phyloP scores from a whole-genome alignment of 495 filamentous ascomycete species.

The Glarea lozoyensis region DNA sequence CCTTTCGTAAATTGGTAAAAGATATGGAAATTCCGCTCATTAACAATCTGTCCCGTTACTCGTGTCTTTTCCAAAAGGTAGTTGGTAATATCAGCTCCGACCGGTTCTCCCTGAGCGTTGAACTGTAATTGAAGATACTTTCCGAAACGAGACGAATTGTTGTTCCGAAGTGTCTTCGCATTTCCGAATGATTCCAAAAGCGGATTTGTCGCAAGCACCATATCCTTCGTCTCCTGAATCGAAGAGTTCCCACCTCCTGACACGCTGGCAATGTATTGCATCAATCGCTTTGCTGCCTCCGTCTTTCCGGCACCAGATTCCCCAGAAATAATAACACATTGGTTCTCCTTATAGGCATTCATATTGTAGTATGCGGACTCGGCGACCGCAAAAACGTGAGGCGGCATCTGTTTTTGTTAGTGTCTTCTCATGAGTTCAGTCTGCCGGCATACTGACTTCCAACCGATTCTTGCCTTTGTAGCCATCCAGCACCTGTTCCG shows the following conservation, averaged over 20 bases:
- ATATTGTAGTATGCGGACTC: conserved; percentile 98
- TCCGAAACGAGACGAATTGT: conserved; percentile 97
- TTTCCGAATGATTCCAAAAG: conserved; percentile 97
- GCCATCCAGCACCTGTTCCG: conserved; percentile 78
- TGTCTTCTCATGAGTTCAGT: no score
- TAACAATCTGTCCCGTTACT: conserved; percentile 90
- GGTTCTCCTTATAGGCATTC: conserved; percentile 98
- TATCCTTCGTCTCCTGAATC: conserved; percentile 97
- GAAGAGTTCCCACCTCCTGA: conserved; percentile 81
- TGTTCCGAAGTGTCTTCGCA: conserved; percentile 95
- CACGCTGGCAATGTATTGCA: conserved; percentile 98
- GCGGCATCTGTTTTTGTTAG: conserved; percentile 47
- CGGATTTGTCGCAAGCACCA: conserved; percentile 97
- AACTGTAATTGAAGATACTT: conserved; percentile 98
- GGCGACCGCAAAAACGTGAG: conserved; percentile 96
- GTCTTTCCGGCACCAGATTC: conserved; percentile 99
- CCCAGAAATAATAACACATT: conserved; percentile 98
- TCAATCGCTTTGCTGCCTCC: conserved; percentile 97
- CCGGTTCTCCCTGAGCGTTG: conserved; percentile 84
- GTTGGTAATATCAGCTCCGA: conserved; percentile 96
- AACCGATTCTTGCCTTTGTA: conserved; percentile 96
- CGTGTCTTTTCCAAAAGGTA: conserved; percentile 93
- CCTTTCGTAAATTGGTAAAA: conserved; percentile 99
- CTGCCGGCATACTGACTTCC: no score
- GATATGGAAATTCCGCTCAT: conserved; percentile 98